phyloP scores from a whole-genome alignment of 164 flowering plant species.

The Umbellularia californica region DNA sequence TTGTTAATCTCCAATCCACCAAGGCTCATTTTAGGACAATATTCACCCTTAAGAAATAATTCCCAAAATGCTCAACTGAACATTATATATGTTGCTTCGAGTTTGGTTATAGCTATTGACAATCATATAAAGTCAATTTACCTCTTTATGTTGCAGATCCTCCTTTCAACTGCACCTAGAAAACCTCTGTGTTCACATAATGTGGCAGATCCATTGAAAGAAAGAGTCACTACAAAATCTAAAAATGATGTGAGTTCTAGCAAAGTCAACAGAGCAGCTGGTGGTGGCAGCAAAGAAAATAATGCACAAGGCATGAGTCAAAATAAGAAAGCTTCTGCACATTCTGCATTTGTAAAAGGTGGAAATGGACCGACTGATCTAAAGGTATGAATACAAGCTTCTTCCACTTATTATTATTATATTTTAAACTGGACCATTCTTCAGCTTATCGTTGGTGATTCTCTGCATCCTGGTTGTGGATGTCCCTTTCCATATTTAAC shows the following conservation, averaged over 20 bases:
- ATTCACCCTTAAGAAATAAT: not conserved
- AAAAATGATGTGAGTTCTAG: slow-evolving; percentile 9
- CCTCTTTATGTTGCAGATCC: slow-evolving; percentile 23
- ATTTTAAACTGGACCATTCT: not conserved
- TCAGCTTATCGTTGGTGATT: not conserved
- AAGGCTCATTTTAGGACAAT: not conserved
- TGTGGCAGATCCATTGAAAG: slow-evolving; percentile 10
- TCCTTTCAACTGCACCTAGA: slow-evolving; percentile 9
- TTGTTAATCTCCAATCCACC: not conserved
- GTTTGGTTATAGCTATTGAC: not conserved
- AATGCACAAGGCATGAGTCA: slow-evolving; percentile 3
- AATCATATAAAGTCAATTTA: not conserved
- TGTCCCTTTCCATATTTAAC: not conserved
- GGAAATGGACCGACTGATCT: slow-evolving; percentile 14
- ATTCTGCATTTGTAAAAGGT: slow-evolving; percentile 7
- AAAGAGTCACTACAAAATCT: slow-evolving; percentile 16
- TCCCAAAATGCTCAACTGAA: not conserved
- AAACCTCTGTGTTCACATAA: slow-evolving; percentile 26
- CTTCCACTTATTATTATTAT: not conserved
- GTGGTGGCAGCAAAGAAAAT: slow-evolving; percentile 38
- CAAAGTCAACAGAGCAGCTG: slow-evolving; percentile 7
- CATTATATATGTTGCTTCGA: too few species aligned
- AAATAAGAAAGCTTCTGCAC: slow-evolving; percentile 18
- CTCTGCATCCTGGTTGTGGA: not conserved
- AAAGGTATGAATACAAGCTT: slow-evolving; percentile 25